phyloP scores from a whole-genome alignment of 805 yeast species.

The Metschnikowia borealis region DNA sequence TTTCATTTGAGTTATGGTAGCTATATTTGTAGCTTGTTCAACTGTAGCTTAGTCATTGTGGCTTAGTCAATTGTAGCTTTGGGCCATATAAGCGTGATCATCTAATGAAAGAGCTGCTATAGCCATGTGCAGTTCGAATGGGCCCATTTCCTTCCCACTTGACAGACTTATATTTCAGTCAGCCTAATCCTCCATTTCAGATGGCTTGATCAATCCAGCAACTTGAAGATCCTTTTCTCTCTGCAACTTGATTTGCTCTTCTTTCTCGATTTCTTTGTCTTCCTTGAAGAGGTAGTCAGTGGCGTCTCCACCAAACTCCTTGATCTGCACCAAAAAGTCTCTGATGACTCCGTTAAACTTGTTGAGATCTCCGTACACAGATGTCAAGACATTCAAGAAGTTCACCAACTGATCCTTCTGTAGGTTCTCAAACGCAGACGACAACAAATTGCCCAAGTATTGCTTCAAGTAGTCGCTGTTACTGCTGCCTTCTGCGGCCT shows the following conservation, averaged over 20 bases:
- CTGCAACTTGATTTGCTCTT: slow-evolving; percentile 64
- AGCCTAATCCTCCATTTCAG: slow-evolving; percentile 75
- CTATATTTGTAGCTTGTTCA: not conserved
- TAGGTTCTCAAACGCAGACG: slow-evolving; percentile 89
- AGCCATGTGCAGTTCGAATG: not conserved
- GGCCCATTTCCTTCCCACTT: not conserved
- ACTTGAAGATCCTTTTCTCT: slow-evolving; percentile 79
- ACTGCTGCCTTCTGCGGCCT: slow-evolving; percentile 81
- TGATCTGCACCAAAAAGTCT: slow-evolving; percentile 94
- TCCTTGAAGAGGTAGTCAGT: slow-evolving; percentile 94
- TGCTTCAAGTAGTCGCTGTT: slow-evolving; percentile 76
- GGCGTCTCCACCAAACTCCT: slow-evolving; percentile 92
- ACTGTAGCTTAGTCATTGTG: not conserved
- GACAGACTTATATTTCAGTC: slow-evolving; percentile 20
- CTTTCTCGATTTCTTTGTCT: slow-evolving; percentile 74
- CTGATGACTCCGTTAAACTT: slow-evolving; percentile 82
- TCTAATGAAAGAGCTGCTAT: not conserved
- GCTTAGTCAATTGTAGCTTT: not conserved
- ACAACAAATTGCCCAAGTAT: slow-evolving; percentile 75
- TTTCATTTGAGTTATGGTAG: not conserved
- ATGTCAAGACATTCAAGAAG: slow-evolving; percentile 73
- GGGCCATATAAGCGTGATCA: not conserved
- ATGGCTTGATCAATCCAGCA: slow-evolving; percentile 92
- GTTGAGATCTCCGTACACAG: slow-evolving; percentile 65
- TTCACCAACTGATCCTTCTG: slow-evolving; percentile 76